Percentiles rank a stretch among this genome's conserved stretches.
Evolutionary conservation across 148 eudicot genomes (phyloP).

Genomic region (Silene uniflora): DNA sequence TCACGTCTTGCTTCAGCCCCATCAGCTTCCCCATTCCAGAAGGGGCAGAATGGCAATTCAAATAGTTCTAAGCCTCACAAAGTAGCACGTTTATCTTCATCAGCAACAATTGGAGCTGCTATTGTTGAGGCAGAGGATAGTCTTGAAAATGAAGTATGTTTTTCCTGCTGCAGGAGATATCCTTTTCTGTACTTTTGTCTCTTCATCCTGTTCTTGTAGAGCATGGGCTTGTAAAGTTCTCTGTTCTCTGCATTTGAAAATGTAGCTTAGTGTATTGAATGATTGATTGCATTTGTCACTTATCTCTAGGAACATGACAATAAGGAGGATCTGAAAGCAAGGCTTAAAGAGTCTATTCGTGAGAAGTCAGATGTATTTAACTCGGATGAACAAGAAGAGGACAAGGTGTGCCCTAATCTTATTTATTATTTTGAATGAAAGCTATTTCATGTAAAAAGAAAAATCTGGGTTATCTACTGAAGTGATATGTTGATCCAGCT

Average conservation of each 20-base stretch:
- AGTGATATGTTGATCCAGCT: neutral
- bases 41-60: conserved; percentile 26
- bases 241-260: neutral
- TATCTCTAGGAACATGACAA: conserved; percentile 56
- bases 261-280: neutral
- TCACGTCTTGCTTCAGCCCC: conserved; percentile 96
- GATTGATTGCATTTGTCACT: neutral
- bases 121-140: conserved; percentile 77
- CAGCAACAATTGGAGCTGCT: conserved; percentile 82
- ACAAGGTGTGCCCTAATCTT: conserved; percentile 62
- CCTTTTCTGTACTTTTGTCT: conserved; percentile 19
- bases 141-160: conserved; percentile 71
- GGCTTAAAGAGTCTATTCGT: conserved; percentile 72
- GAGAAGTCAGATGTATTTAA: conserved; percentile 81
- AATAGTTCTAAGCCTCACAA: conserved; percentile 39
- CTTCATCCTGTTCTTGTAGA: conserved; percentile 12
- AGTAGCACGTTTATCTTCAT: conserved; percentile 52
- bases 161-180: conserved; percentile 28
- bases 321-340: conserved; percentile 77
- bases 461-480: neutral
- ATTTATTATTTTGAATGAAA: neutral
- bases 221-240: neutral
- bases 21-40: conserved; percentile 70
- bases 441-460: neutral
- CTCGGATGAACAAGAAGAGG: conserved; percentile 65